Evolutionary conservation across 257 asterid genomes (phyloP).

Genomic region (Solanum piurae): DNA sequence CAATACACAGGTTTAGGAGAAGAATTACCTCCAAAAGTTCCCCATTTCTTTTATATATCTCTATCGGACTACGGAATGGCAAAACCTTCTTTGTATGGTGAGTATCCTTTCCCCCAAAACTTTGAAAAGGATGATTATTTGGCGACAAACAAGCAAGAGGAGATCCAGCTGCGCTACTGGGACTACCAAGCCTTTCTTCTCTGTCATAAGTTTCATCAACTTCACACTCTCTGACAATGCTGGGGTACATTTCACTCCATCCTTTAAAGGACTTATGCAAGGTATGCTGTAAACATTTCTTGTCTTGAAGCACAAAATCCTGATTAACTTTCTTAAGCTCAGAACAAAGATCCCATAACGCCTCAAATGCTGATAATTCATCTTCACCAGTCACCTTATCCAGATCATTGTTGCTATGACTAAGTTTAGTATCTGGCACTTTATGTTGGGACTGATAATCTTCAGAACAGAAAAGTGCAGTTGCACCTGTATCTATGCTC

Average conservation of each 20-base stretch:
- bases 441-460: conserved; percentile 23
- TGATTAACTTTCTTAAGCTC: conserved; percentile 37
- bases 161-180: conserved; percentile 58
- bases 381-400: conserved; percentile 21
- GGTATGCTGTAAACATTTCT: conserved; percentile 40
- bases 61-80: conserved; percentile 69
- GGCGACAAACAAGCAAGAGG: conserved; percentile 82
- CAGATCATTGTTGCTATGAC: conserved; percentile 17
- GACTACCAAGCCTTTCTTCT: conserved; percentile 58
- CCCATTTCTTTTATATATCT: conserved; percentile 70
- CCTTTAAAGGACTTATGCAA: conserved; percentile 45
- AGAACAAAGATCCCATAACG: conserved; percentile 40
- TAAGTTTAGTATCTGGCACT: conserved; percentile 12
- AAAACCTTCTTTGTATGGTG: conserved; percentile 28
- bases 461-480: conserved; percentile 26
- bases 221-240: conserved; percentile 58
- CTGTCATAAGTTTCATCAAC: conserved; percentile 48
- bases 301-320: conserved; percentile 42
- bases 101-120: conserved; percentile 40
- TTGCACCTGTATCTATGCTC: conserved; percentile 34
- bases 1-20: conserved; percentile 5
- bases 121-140: conserved; percentile 75
- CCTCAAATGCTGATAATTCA: conserved; percentile 33
- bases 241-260: conserved; percentile 57
- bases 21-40: conserved; percentile 80